phyloP scores from a whole-genome alignment of 768 basidiomycete species.

The Megacollybia marginata region DNA sequence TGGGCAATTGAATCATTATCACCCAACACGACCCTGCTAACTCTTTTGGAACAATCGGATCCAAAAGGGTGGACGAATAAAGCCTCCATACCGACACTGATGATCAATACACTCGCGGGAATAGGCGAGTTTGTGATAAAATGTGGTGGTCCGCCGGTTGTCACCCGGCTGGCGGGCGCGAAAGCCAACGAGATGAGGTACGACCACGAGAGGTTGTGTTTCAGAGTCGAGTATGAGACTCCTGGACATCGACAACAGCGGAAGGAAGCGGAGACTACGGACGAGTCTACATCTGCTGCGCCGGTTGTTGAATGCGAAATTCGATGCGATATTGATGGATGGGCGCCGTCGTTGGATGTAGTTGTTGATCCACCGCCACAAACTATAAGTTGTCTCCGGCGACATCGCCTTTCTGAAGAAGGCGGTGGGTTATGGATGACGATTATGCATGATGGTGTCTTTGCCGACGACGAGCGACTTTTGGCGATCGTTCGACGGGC shows the following conservation, averaged over 20 bases:
- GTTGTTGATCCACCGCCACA: slow-evolving; percentile 92
- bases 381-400: slow-evolving; percentile 70
- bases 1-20: slow-evolving; percentile 96
- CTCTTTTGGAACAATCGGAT: slow-evolving; percentile 92
- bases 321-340: slow-evolving; percentile 86
- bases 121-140: slow-evolving; percentile 96
- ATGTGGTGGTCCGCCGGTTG: slow-evolving; percentile 88
- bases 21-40: slow-evolving; percentile 89
- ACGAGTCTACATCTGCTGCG: slow-evolving; percentile 22
- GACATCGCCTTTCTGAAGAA: slow-evolving; percentile 78
- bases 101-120: slow-evolving; percentile 84
- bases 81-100: slow-evolving; percentile 86
- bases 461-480: slow-evolving; percentile 70
- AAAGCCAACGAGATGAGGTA: slow-evolving; percentile 69
- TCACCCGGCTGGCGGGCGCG: slow-evolving; percentile 77
- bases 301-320: slow-evolving; percentile 82
- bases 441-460: slow-evolving; percentile 77
- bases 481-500: slow-evolving; percentile 70
- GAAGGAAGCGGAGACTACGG: slow-evolving; percentile 14
- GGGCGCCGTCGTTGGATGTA: slow-evolving; percentile 78
- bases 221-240: slow-evolving; percentile 80
- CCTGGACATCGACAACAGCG: slow-evolving; percentile 37
- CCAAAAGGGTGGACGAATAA: slow-evolving; percentile 98
- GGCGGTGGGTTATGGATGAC: slow-evolving; percentile 96
- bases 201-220: slow-evolving; percentile 78